These are phyloP conservation scores for Ophiostoma triangulosporum DNA, from an alignment of 2,329 filamentous ascomycete species.

Conservation along the genomic window DNA sequence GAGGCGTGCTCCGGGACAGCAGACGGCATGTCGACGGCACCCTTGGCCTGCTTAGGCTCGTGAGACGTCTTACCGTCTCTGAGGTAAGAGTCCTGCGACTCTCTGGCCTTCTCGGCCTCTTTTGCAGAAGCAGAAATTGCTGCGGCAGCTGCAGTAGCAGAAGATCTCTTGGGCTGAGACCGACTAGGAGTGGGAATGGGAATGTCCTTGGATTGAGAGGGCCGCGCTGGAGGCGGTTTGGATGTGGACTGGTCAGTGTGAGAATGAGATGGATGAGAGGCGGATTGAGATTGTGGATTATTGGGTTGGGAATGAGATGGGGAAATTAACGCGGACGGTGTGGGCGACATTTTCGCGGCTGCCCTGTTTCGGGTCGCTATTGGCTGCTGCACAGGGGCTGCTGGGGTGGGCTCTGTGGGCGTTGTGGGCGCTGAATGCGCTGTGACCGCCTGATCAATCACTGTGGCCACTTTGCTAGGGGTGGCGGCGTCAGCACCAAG, in stretches of 20 bases:
- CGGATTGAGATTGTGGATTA: not conserved
- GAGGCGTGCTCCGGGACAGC: slow-evolving; percentile 8
- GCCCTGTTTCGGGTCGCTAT: slow-evolving; percentile 18
- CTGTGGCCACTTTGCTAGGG: not conserved
- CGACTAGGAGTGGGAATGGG: not conserved
- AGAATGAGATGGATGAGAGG: not conserved
- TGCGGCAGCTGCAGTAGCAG: slow-evolving; percentile 8
- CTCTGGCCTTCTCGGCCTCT: slow-evolving; percentile 1
- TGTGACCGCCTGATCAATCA: not conserved
- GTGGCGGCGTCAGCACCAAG: slow-evolving; percentile 1
- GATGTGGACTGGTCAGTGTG: slow-evolving; percentile 4
- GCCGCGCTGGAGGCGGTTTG: slow-evolving; percentile 5
- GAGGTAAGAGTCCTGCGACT: not conserved
- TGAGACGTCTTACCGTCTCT: not conserved
- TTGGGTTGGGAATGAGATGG: not conserved
- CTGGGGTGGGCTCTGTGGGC: slow-evolving; percentile 9
- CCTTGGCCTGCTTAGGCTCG: not conserved
- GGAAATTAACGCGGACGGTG: slow-evolving; percentile 10
- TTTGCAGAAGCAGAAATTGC: slow-evolving; percentile 4
- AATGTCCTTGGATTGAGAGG: not conserved
- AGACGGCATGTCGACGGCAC: slow-evolving; percentile 8
- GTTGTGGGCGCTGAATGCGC: slow-evolving; percentile 7
- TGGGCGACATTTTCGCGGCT: slow-evolving; percentile 17
- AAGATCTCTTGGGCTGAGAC: not conserved
- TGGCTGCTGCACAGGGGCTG: slow-evolving; percentile 15